phyloP scores from a whole-genome alignment of 1,284 basidiomycete genomes.

The Cerioporus squamosus region DNA sequence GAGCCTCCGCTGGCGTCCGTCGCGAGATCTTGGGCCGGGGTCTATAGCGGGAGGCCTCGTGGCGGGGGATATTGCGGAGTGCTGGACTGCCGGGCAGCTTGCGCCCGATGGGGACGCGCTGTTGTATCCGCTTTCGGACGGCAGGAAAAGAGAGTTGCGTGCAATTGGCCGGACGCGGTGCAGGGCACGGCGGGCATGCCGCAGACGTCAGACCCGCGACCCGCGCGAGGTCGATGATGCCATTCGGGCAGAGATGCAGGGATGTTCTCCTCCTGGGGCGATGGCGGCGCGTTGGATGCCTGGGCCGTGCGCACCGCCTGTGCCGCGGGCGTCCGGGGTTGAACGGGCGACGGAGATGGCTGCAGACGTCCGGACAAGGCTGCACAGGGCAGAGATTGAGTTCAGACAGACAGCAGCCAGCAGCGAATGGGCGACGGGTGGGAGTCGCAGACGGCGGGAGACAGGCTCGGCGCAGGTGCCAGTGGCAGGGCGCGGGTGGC shows the following conservation, averaged over 20 bases:
- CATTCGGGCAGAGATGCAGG: neutral
- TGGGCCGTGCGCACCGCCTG: no score
- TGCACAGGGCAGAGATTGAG: no score
- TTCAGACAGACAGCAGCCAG: no score
- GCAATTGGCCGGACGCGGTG: no score
- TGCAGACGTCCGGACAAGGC: neutral
- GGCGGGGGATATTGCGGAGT: slow-evolving; percentile 20
- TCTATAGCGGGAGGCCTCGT: slow-evolving; percentile 8
- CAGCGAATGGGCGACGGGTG: no score
- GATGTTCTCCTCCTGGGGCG: no score
- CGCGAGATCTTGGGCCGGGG: neutral
- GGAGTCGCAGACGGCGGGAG: neutral
- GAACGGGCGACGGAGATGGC: neutral
- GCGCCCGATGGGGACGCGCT: slow-evolving; percentile 18
- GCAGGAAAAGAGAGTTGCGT: slow-evolving; percentile 22
- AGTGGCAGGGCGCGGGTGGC: neutral
- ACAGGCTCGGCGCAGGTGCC: no score
- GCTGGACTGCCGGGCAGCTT: slow-evolving; percentile 18
- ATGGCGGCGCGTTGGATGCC: neutral
- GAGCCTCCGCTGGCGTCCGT: no score
- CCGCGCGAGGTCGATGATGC: neutral
- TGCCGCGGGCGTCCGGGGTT: neutral
- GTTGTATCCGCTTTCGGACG: slow-evolving; percentile 17
- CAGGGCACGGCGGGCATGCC: no score
- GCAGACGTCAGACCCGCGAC: neutral